Conservation (phyloP, 2,329 filamentous ascomycete genomes). For the Clarireedia paspali region DNA sequence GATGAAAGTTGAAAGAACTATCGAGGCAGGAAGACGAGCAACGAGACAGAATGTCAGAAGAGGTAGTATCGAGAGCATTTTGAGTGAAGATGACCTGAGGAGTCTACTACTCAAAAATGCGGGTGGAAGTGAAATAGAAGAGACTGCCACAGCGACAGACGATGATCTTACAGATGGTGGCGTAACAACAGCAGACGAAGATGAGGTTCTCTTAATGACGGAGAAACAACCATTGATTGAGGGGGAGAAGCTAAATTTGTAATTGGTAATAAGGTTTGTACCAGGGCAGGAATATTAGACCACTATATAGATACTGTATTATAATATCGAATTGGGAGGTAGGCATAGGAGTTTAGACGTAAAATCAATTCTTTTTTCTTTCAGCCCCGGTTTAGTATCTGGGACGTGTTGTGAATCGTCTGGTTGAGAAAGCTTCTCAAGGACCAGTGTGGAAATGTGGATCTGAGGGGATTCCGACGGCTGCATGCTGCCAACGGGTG, state of each 20-base stretch:
- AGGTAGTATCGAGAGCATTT: slow-evolving; percentile 50
- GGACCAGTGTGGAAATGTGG: background rate
- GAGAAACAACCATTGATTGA: slow-evolving; percentile 7
- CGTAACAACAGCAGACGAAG: slow-evolving; percentile 18
- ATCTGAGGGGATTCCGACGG: no score
- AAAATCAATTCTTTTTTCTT: background rate
- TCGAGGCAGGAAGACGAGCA: slow-evolving; percentile 51
- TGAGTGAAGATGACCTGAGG: slow-evolving; percentile 52
- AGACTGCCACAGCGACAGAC: slow-evolving; percentile 29
- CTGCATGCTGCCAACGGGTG: no score
- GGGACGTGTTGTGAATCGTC: background rate
- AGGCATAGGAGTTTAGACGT: background rate
- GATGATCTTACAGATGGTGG: slow-evolving; percentile 24
- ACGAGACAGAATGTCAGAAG: slow-evolving; percentile 41
- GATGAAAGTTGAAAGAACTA: slow-evolving; percentile 68
- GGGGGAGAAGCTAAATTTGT: slow-evolving; percentile 1
- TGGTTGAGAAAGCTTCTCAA: background rate
- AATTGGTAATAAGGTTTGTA: background rate
- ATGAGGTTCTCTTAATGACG: slow-evolving; percentile 2
- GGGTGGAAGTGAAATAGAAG: slow-evolving; percentile 23
- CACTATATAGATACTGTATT: background rate
- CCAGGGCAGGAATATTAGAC: background rate
- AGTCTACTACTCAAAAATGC: slow-evolving; percentile 35
- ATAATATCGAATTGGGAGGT: background rate
- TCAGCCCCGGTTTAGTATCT: background rate